These are phyloP conservation scores for Kernera saxatilis DNA, from an alignment of 345 rosid genomes.

Conservation along the genomic window DNA sequence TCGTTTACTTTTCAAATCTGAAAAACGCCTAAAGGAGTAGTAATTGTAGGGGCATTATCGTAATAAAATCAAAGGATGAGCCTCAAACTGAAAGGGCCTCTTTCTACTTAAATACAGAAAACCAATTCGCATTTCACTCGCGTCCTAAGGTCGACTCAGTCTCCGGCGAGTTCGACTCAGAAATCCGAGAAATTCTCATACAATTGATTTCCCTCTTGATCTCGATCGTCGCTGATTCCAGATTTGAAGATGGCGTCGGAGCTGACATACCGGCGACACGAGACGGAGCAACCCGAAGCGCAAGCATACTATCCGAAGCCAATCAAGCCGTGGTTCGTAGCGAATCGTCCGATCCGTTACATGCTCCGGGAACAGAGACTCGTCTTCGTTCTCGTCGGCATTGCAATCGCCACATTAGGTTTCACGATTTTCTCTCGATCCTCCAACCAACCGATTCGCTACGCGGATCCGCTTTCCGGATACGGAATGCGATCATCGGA, in stretches of 20 bases:
- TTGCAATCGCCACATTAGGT: slow-evolving; percentile 68
- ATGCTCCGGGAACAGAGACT: slow-evolving; percentile 92
- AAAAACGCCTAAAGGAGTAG: background rate
- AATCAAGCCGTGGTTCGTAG: slow-evolving; percentile 60
- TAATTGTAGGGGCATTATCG: background rate
- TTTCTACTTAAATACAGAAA: slow-evolving; percentile 11
- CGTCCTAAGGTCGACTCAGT: slow-evolving; percentile 18
- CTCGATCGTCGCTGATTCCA: background rate
- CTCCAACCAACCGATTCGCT: background rate
- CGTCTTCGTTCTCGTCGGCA: slow-evolving; percentile 74
- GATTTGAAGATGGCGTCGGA: slow-evolving; percentile 58
- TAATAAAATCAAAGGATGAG: background rate
- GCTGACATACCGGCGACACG: slow-evolving; percentile 81
- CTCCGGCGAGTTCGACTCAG: slow-evolving; percentile 29
- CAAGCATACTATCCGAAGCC: slow-evolving; percentile 69
- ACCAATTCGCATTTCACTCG: slow-evolving; percentile 6
- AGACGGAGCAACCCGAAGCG: slow-evolving; percentile 37
- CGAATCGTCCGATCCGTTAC: slow-evolving; percentile 65
- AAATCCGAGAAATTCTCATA: background rate
- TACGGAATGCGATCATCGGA: slow-evolving; percentile 18
- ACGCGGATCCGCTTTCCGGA: slow-evolving; percentile 28
- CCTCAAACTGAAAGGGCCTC: background rate
- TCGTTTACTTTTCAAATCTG: background rate
- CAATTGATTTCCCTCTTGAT: too few relatives aligned
- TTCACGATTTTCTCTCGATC: slow-evolving; percentile 53